Evolutionary conservation across 495 filamentous ascomycete genomes (phyloP), one percentile per base, ranked within the genome.

Genomic region (Penicillium ucsense): DNA sequence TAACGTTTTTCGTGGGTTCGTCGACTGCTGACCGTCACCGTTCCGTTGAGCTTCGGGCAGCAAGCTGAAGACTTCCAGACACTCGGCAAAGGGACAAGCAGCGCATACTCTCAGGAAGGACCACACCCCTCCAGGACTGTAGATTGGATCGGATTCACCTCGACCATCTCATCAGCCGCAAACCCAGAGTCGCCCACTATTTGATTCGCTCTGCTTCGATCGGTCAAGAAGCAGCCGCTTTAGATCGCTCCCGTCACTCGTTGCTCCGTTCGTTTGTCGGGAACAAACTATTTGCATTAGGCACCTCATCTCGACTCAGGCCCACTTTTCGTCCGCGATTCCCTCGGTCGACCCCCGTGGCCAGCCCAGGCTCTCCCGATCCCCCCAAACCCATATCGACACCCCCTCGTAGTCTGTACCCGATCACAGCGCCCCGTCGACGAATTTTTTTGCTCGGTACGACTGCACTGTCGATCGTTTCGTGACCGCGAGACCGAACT

Each of bases 341-440:
- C 49, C 56, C 50, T 52, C 57, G 57, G 54, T 53, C 53, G 50
- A 50, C 48, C 29, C 43, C 37, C 11, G 40, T 45, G 38, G 40
- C 48, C 35, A 45, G 48, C 48, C 20, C 20, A 20, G 20, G 20
- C 20, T 20, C 48, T 38, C 37, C 38, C 45, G 35, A 47, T 41
- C 34, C 45, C 20, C 20, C 20, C 1, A 20, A 20, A 12, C 41
- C 42, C n/a, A 41, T 32, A 41, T 20, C 36, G 20, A 38, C 30
- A 27, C 50, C 40, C 50, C 35, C 20, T 20, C 20, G 20, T 20
- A 2, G 20, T 20, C 20, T 20, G 20, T 20, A 20, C 20, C 20
- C 20, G 20, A 20, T 20, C 20, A 20, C 20, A 20, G 20, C 20
- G 20, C 20, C 20, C 20, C 20, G 20, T 20, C 20, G 20, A 20